Base-by-base conservation (phyloP, 2,329 filamentous ascomycete genomes). In the Sclerotinia spermophila region DNA sequence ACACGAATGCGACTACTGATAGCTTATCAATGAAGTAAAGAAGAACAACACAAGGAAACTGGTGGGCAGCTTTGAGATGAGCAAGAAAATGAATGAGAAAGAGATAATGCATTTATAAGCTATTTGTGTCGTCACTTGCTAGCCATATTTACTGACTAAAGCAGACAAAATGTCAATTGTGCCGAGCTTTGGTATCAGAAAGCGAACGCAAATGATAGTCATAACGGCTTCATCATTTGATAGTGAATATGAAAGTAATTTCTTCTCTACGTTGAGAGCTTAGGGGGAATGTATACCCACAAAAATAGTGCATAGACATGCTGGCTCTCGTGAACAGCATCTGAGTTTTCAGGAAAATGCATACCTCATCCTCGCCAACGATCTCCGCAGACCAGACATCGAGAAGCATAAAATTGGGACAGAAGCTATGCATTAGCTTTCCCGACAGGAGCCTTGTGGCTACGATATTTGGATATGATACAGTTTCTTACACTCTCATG, bases 401-500 rank as follows among this genome's bases (percentile, higher is more conserved):
- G 30, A 65, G 30, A 30, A 71, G 38, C 72, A 74, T 4, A 76
- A 79, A 56, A 58, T 73, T 71, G 81, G 80, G 79, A 74, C 79
- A 5, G 77, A 79, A 58, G 78, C 80, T 70, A 76, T 81, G n/a
- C n/a, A n/a, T n/a, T n/a, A n/a, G n/a, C n/a, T n/a, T n/a, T 3
- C 76, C 80, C 61, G 78, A 79, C 70, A 74, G 1, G 75, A 73
- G 17, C 65, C 71, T 33, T 44, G n/a, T 33, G 53, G 40, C 33
- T 1, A 71, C 73, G 15, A 53, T 78, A 15, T 66, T 79, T 59
- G 78, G 76, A 5, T 77, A 76, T 72, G 78, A 80, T 40, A 76
- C 70, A 21, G 78, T 82, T 1, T 78, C 81, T 55, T 85, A 85
- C 70, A 84, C 82, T 3, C 78, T 89, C 30, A 79, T 82, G 8